phyloP scores from a whole-genome alignment of 805 yeast genomes.

The Starmerella etchellsii region DNA sequence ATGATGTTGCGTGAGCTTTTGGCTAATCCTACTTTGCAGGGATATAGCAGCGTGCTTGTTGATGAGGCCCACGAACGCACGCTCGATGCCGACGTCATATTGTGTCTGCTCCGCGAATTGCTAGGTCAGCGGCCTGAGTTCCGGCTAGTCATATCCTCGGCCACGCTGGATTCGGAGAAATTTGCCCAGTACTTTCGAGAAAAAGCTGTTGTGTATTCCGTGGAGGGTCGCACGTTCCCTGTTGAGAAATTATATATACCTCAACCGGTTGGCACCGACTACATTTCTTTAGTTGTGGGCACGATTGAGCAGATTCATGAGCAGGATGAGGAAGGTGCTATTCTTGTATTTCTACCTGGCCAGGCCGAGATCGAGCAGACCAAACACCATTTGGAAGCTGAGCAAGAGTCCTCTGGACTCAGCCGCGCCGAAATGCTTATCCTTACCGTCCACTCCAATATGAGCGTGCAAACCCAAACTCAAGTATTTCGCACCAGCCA shows the following conservation, averaged over 20 bases:
- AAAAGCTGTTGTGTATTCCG: slow-evolving; percentile 28
- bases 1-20: slow-evolving; percentile 83
- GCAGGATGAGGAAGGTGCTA: slow-evolving; percentile 46
- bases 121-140: slow-evolving; percentile 56
- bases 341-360: slow-evolving; percentile 80
- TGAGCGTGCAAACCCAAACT: slow-evolving; percentile 83
- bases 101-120: slow-evolving; percentile 72
- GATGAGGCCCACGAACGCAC: slow-evolving; percentile 98
- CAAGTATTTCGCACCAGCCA: slow-evolving; percentile 86
- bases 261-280: slow-evolving; percentile 3
- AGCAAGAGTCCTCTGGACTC: slow-evolving; percentile 51
- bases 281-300: slow-evolving; percentile 9
- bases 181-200: slow-evolving; percentile 55
- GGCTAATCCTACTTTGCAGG: slow-evolving; percentile 59
- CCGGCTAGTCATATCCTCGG: slow-evolving; percentile 76
- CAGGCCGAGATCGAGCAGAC: slow-evolving; percentile 85
- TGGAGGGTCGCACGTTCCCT: slow-evolving; percentile 86
- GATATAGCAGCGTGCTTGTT: slow-evolving; percentile 75
- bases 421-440: slow-evolving; percentile 54
- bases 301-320: slow-evolving; percentile 19
- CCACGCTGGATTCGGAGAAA: slow-evolving; percentile 81
- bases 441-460: slow-evolving; percentile 78
- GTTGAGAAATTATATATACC: slow-evolving; percentile 41
- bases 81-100: slow-evolving; percentile 79
- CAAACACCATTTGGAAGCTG: slow-evolving; percentile 26